Conservation (phyloP, 345 rosid species). For the Syzygium oleosum region DNA sequence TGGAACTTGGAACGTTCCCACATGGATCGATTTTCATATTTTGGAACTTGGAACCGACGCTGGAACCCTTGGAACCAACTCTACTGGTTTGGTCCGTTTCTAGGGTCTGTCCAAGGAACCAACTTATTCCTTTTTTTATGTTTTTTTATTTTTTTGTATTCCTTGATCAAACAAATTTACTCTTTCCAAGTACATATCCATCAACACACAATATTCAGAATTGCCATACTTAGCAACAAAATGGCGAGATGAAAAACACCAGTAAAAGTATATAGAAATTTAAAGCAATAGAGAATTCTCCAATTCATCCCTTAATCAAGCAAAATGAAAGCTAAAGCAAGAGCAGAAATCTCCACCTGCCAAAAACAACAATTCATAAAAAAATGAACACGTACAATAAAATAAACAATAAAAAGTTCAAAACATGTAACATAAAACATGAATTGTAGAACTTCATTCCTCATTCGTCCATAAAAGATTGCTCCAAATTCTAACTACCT, state of each 20-base stretch:
- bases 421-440: background rate
- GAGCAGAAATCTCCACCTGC: background rate
- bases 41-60: too few species aligned
- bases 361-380: background rate
- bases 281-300: background rate
- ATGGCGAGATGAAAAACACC: too few species aligned
- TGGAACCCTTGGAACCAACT: too few species aligned
- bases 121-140: too few species aligned
- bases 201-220: background rate
- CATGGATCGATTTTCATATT: too few species aligned
- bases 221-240: background rate
- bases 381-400: background rate
- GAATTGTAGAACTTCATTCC: background rate
- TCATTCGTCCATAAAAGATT: too few species aligned
- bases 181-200: background rate
- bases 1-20: background rate
- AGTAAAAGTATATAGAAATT: background rate
- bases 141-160: background rate
- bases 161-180: background rate
- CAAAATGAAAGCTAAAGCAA: background rate
- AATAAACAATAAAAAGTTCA: background rate
- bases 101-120: too few species aligned
- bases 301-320: background rate
- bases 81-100: too few species aligned
- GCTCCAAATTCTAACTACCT: background rate